Evolutionary conservation across 768 basidiomycete genomes (phyloP).

Genomic region (Pulveroboletus sp.): DNA sequence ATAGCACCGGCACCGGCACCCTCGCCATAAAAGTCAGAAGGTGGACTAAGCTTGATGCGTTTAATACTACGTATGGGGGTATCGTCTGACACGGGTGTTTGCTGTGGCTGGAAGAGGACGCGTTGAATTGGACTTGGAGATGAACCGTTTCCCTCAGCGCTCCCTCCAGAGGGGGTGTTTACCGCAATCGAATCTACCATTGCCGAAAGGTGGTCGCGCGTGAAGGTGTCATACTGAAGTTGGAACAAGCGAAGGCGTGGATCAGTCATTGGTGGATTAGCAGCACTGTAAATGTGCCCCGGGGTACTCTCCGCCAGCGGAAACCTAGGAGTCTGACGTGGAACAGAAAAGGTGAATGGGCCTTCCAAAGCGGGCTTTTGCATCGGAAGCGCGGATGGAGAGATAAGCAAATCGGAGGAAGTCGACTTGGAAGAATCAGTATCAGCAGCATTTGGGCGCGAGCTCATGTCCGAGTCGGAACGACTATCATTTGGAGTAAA

Average conservation of each 20-base stretch:
- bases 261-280: constrained; percentile 50
- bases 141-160: constrained; percentile 41
- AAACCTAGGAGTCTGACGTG: constrained; percentile 38
- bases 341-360: constrained; percentile 75
- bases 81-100: constrained; percentile 38
- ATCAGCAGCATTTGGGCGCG: constrained; percentile 13
- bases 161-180: constrained; percentile 61
- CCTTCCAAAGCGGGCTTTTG: constrained; percentile 49
- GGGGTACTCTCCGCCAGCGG: constrained; percentile 69
- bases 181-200: constrained; percentile 94
- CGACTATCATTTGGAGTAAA: constrained; percentile 30
- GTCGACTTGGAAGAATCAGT: constrained; percentile 3
- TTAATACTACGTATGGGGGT: constrained; percentile 73
- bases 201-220: constrained; percentile 88
- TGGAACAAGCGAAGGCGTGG: constrained; percentile 85
- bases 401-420: constrained; percentile 4
- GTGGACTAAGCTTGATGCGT: constrained; percentile 74
- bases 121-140: constrained; percentile 44
- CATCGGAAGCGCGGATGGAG: constrained; percentile 32
- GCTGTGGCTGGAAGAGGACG: constrained; percentile 46
- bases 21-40: constrained; percentile 54
- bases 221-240: constrained; percentile 95
- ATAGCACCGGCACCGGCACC: constrained; percentile 46
- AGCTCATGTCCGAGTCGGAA: constrained; percentile 21
- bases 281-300: constrained; percentile 14